Evolutionary conservation across 148 eudicot genomes (phyloP).

Genomic region (Rhododendron simsii): DNA sequence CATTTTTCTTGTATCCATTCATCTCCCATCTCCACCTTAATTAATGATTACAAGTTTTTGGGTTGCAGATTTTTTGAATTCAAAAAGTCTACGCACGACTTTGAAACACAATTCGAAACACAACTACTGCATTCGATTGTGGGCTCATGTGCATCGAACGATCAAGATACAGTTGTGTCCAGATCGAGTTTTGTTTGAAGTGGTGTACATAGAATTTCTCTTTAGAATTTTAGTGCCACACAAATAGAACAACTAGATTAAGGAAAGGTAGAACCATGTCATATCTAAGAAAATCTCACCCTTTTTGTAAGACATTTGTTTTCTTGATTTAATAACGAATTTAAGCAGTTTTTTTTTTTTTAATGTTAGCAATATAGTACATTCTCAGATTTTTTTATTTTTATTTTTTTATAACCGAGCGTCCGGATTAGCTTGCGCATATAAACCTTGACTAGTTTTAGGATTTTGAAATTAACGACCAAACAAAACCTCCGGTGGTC

Average conservation of each 20-base stretch:
- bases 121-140: too few species aligned
- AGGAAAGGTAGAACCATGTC: neutral
- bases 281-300: neutral
- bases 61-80: neutral
- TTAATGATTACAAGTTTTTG: neutral
- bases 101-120: too few species aligned
- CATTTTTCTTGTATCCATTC: neutral
- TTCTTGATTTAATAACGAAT: neutral
- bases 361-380: neutral
- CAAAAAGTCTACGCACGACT: neutral
- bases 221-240: neutral
- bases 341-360: neutral
- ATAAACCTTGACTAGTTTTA: too few species aligned
- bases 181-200: too few species aligned
- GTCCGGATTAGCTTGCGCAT: too few species aligned
- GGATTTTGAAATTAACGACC: too few species aligned
- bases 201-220: neutral
- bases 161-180: too few species aligned
- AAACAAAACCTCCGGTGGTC: too few species aligned
- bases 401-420: too few species aligned
- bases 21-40: neutral
- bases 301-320: neutral
- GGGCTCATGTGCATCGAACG: too few species aligned
- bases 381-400: neutral
- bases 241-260: too few species aligned